Base-by-base conservation (phyloP, 345 rosid genomes). In the Citrus unshiu region DNA sequence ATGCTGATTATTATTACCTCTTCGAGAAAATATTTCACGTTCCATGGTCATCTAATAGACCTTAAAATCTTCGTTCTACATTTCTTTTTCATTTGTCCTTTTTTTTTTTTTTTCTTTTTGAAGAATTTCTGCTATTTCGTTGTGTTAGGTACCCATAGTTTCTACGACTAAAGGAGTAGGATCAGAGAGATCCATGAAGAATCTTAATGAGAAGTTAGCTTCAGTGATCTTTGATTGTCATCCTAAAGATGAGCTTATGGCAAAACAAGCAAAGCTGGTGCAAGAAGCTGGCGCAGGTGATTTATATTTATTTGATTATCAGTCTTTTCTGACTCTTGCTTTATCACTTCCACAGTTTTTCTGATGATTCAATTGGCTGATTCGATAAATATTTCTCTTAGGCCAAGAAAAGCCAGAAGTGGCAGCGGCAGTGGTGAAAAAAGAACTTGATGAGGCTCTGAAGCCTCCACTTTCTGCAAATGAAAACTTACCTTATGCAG, bases 191-290 rank as follows among this genome's bases (percentile, higher is more conserved):
- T 78, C 86, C 67, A 83, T 80, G 49, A 89, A 88, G 74, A 90
- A 81, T 73, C 87, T 87, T 66, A 92, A 83, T 63, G 93, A 90
- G 84, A 92, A 88, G 87, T 85, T 91, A 75, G 89, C 92, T 70
- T 86, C 95, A 8, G 90, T 87, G 66, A 88, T 88, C 21, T 70
- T 89, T 51, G 93, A 86, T 80, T 68, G 83, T 84, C 91, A 77
- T 35, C 83, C 70, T 56, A 87, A 89, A 84, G 90, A 88, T 69
- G 81, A 79, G 40, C 77, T 57, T 56, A 60, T 77, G 21, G 67
- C 57, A 72, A 72, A 80, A 75, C 72, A 84, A 27, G 87, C 82
- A 65, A 82, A 81, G 65, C 49, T 56, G 66, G 81, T 43, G 25
- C 78, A 80, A 35, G 84, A 79, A 82, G 81, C 81, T 35, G 74